Evolutionary conservation across 2,329 filamentous ascomycete species (phyloP).

Genomic region (Lasiodiplodia citricola): DNA sequence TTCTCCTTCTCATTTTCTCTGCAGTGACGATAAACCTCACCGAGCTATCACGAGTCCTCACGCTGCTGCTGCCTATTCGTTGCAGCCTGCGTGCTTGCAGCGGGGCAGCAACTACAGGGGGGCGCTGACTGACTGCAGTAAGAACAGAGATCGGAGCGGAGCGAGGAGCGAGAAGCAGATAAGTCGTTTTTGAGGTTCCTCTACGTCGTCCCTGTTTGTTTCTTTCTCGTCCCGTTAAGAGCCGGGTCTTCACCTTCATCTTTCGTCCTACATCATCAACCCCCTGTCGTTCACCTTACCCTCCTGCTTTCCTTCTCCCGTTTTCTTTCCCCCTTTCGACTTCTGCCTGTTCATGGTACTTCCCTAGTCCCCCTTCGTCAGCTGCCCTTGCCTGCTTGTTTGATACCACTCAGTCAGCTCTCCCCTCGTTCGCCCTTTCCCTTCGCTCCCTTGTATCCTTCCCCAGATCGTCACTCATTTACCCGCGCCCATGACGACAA

Average conservation of each 20-base stretch:
- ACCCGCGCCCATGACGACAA: slow-evolving; percentile 4
- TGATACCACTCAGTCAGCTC: neutral
- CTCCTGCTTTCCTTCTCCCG: neutral
- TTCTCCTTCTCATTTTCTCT: neutral
- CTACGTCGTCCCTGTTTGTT: neutral
- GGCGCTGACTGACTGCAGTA: slow-evolving; percentile 8
- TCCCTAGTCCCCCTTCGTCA: neutral
- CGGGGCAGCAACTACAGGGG: neutral
- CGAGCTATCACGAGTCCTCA: slow-evolving; percentile 24
- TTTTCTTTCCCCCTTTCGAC: neutral
- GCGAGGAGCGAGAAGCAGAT: neutral
- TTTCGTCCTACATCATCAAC: neutral
- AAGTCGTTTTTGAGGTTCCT: neutral
- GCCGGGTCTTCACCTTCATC: neutral
- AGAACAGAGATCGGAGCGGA: slow-evolving; percentile 27
- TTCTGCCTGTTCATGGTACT: no score
- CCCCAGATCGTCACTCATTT: neutral
- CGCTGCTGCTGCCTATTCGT: neutral
- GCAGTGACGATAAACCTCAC: slow-evolving; percentile 26
- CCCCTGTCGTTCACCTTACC: neutral
- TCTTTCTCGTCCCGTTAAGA: neutral
- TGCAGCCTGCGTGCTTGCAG: neutral
- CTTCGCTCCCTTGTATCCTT: neutral
- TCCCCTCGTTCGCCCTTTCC: neutral
- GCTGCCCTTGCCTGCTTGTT: neutral